These are phyloP conservation scores for Mycena polygramma DNA, from an alignment of 768 basidiomycete species.

Conservation along the genomic window DNA sequence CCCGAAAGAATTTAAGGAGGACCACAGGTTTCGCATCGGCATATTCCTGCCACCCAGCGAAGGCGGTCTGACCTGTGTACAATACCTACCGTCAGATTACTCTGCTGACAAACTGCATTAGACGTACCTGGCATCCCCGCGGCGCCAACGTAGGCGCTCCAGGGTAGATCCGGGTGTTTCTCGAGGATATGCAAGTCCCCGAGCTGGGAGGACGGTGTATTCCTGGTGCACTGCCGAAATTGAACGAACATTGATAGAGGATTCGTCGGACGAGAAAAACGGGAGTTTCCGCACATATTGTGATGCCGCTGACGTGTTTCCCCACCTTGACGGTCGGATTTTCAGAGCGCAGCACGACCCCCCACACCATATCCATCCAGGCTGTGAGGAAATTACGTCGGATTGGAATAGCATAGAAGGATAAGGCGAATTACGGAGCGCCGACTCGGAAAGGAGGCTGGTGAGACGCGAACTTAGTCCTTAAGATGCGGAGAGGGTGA, in stretches of 20 bases:
- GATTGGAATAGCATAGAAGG: too few species aligned
- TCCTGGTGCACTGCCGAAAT: conserved; percentile 23
- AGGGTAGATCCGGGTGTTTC: conserved; percentile 17
- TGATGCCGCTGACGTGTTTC: conserved; percentile 58
- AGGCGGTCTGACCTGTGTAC: conserved; percentile 46
- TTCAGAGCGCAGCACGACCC: conserved; percentile 61
- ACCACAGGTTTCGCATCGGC: conserved; percentile 33
- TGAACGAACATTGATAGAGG: background rate
- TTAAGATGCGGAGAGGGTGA: too few species aligned
- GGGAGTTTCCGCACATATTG: conserved; percentile 44
- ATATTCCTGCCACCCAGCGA: conserved; percentile 42
- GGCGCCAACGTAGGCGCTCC: conserved; percentile 58
- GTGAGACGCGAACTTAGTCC: too few species aligned
- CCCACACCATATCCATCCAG: conserved; percentile 52
- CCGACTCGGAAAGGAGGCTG: too few species aligned
- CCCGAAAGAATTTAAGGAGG: too few species aligned
- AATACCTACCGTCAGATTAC: too few species aligned
- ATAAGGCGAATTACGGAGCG: too few species aligned
- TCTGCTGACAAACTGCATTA: too few species aligned
- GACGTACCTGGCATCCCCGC: conserved; percentile 65
- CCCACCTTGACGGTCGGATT: conserved; percentile 48
- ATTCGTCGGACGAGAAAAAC: background rate
- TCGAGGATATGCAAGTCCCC: conserved; percentile 1
- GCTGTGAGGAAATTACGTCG: too few species aligned
- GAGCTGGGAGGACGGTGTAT: conserved; percentile 15